Evolutionary conservation across 1,284 basidiomycete genomes (phyloP).

Genomic region (Paramarasmius palmivorus): DNA sequence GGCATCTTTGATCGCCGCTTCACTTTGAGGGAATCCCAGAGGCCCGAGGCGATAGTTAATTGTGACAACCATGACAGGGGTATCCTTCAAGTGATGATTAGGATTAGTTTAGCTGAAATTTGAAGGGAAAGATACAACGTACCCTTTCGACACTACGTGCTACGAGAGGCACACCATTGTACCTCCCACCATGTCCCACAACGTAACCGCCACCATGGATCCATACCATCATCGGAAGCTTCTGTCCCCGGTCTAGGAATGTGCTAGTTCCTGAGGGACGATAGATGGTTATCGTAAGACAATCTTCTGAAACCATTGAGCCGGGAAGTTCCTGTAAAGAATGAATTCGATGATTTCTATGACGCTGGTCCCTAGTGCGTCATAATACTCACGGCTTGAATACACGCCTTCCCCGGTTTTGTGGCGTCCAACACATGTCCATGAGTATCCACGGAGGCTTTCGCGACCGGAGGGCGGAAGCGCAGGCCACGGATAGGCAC

Average conservation of each 20-base stretch:
- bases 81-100: slow-evolving; percentile 31
- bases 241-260: too few species aligned
- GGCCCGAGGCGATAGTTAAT: slow-evolving; percentile 12
- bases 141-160: slow-evolving; percentile 1
- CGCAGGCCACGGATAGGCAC: background rate
- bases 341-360: too few species aligned
- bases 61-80: slow-evolving; percentile 55
- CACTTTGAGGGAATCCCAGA: slow-evolving; percentile 30
- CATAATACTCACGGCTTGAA: slow-evolving; percentile 3
- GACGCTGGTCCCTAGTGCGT: background rate
- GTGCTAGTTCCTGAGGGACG: background rate
- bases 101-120: background rate
- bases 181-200: background rate
- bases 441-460: background rate
- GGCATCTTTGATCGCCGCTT: slow-evolving; percentile 20
- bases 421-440: background rate
- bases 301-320: background rate
- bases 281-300: background rate
- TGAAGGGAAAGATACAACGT: background rate
- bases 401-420: slow-evolving; percentile 4
- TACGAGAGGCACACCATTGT: slow-evolving; percentile 1
- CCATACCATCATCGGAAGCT: background rate
- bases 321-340: background rate
- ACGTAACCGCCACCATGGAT: slow-evolving; percentile 8
- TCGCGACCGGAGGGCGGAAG: background rate